A percentile compares a stretch with the other conserved stretches of the same genome.
phyloP scores from a whole-genome alignment of 208 protist species.

The Naegleria lovaniensis region DNA sequence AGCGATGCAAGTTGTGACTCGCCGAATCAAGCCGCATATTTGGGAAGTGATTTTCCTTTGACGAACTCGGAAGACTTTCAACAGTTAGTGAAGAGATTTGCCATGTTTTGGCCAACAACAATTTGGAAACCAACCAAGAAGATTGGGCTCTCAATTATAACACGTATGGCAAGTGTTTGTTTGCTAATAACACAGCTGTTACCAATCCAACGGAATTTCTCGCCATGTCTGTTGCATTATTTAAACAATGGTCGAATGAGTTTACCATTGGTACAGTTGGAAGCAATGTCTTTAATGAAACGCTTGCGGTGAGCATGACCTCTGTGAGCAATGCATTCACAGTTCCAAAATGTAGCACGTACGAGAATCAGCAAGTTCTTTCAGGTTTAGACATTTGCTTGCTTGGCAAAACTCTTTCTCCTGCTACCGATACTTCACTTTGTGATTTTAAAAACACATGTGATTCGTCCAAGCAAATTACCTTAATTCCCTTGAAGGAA shows the following conservation, averaged over 20 bases:
- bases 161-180: not conserved
- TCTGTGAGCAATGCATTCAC: not conserved
- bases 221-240: not conserved
- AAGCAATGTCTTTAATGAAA: not conserved
- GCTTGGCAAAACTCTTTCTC: not conserved
- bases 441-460: not conserved
- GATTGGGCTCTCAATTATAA: not conserved
- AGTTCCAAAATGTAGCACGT: not conserved
- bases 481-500: not conserved
- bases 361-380: not conserved
- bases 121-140: too few species aligned
- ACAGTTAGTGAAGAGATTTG: not conserved
- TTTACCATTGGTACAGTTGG: not conserved
- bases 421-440: not conserved
- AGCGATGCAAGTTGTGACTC: not conserved
- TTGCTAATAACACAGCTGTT: not conserved
- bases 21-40: not conserved
- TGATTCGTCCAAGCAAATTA: not conserved
- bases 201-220: not conserved
- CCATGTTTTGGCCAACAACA: not conserved
- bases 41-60: not conserved
- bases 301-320: too few species aligned
- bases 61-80: not conserved
- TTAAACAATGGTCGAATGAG: not conserved
- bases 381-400: not conserved